These are phyloP conservation scores for Dictyostelium purpureum DNA, from an alignment of 78 protist species.

Conservation along the genomic window DNA sequence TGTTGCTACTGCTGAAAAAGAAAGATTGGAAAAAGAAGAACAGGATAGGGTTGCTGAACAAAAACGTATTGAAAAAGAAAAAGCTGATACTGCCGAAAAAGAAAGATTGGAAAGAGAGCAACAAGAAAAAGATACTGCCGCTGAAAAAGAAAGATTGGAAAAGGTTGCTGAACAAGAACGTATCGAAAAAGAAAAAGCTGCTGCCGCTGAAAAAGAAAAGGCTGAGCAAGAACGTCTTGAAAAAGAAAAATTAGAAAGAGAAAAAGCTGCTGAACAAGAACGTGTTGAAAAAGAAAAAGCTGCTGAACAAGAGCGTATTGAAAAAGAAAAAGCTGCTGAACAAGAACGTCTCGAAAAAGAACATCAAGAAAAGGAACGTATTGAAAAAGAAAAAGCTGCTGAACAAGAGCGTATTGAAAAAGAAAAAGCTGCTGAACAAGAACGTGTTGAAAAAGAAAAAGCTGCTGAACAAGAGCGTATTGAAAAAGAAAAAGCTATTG, in stretches of 20 bases:
- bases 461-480: not conserved
- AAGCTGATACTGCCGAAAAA: not conserved
- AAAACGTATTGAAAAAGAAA: not conserved
- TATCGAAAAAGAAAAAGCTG: conserved; percentile 18
- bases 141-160: not conserved
- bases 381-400: no score
- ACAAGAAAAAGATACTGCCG: not conserved
- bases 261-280: conserved; percentile 14
- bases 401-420: not conserved
- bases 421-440: conserved; percentile 38
- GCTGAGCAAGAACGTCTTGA: not conserved
- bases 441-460: conserved; percentile 12
- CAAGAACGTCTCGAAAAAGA: not conserved
- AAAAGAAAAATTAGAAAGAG: not conserved
- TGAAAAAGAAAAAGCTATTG: not conserved
- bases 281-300: not conserved
- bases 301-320: not conserved
- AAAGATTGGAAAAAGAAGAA: not conserved
- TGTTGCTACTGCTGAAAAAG: conserved; percentile 1
- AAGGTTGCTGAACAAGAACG: not conserved
- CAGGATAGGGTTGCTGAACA: not conserved
- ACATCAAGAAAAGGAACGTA: conserved; percentile 19
- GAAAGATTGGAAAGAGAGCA: not conserved
- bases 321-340: not conserved
- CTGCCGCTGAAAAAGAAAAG: not conserved